Conservation (phyloP, 129 eudicot genomes). For the Deinandra increscens region DNA sequence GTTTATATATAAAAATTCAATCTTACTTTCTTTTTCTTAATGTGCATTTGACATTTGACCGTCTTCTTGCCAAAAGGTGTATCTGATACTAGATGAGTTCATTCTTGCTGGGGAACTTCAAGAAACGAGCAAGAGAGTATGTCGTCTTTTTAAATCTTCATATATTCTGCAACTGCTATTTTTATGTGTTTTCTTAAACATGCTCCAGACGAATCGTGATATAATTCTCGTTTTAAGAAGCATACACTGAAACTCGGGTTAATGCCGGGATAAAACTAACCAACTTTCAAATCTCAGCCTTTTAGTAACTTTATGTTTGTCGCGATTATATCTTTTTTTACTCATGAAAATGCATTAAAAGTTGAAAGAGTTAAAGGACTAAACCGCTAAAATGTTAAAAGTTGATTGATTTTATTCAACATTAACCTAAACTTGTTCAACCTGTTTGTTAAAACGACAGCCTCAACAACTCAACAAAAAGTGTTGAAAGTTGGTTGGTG, state of each 20-base stretch:
- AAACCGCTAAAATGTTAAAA: not conserved
- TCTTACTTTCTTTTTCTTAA: not conserved
- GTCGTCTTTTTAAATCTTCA: not conserved
- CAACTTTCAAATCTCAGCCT: too few relatives aligned
- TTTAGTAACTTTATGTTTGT: too few relatives aligned
- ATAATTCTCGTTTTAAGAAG: not conserved
- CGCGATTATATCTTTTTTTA: too few relatives aligned
- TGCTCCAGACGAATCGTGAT: not conserved
- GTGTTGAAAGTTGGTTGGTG: too few relatives aligned
- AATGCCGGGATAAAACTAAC: not conserved
- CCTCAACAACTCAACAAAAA: too few relatives aligned
- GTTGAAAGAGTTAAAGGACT: not conserved
- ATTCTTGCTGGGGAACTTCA: slow-evolving; percentile 94
- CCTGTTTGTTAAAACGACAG: too few relatives aligned
- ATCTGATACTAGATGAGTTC: slow-evolving; percentile 76
- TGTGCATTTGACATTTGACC: slow-evolving; percentile 1
- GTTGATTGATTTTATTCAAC: not conserved
- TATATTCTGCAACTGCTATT: not conserved
- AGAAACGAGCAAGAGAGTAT: slow-evolving; percentile 83
- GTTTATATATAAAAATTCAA: not conserved
- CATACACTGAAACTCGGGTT: not conserved
- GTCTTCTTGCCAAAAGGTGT: slow-evolving; percentile 45
- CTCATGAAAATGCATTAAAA: too few relatives aligned
- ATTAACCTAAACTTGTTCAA: not conserved
- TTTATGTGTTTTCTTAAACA: not conserved